Evolutionary conservation across 148 eudicot species (phyloP).

Genomic region (Fagopyrum homotropicum): DNA sequence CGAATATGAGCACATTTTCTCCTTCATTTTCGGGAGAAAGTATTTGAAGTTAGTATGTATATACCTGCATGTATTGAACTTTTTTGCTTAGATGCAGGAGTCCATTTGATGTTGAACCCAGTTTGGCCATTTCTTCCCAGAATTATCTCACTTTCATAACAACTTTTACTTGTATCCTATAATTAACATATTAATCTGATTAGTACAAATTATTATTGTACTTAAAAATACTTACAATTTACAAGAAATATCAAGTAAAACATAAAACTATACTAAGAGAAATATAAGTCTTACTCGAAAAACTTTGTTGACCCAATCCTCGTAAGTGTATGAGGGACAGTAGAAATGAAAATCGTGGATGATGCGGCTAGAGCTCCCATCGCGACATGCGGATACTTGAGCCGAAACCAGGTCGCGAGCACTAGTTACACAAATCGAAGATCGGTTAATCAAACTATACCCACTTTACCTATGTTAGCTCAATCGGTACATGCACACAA

Average conservation of each 20-base stretch:
- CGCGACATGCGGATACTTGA: conserved; percentile 55
- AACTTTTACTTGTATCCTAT: conserved; percentile 1
- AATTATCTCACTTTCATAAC: not conserved
- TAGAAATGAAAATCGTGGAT: conserved; percentile 35
- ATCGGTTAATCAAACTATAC: too few species aligned
- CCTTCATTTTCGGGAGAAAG: too few species aligned
- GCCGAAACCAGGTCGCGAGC: conserved; percentile 52
- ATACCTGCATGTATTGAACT: conserved; percentile 4
- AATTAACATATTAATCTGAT: not conserved
- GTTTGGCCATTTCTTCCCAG: not conserved
- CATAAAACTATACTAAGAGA: not conserved
- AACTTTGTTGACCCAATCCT: conserved; percentile 10
- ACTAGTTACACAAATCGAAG: conserved; percentile 7
- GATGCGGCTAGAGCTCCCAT: conserved; percentile 55
- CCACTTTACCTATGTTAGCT: too few species aligned
- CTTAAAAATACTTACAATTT: not conserved
- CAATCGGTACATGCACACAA: too few species aligned
- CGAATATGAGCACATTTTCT: too few species aligned
- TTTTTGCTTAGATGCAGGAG: not conserved
- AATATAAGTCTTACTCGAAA: not conserved
- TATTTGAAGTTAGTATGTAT: not conserved
- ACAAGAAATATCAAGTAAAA: not conserved
- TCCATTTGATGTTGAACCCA: not conserved
- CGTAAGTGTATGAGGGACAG: not conserved
- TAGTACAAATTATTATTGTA: too few species aligned